These are phyloP conservation scores for Setaria italica DNA, from an alignment of 202 grass and related monocot species.

Conservation along the genomic window DNA sequence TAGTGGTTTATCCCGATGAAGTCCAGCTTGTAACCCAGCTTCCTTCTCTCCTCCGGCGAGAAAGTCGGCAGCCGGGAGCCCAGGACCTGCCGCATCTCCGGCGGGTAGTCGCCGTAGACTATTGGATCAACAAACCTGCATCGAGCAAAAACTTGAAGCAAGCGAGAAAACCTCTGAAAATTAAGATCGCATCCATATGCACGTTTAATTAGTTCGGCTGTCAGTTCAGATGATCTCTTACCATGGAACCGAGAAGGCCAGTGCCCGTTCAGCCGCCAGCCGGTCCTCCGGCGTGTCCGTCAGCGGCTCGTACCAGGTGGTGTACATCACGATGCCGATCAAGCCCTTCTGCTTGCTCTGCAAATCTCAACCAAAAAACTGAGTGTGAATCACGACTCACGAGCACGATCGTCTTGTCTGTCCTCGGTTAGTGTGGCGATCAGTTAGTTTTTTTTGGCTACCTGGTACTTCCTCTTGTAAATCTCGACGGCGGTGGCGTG, in stretches of 20 bases:
- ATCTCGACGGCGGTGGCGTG: constrained; percentile 63
- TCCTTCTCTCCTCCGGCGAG: constrained; percentile 57
- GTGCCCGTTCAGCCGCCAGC: constrained; percentile 39
- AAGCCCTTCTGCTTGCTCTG: constrained; percentile 49
- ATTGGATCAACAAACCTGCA: constrained; percentile 77
- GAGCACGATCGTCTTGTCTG: background rate
- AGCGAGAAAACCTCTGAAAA: background rate
- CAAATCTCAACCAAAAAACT: background rate
- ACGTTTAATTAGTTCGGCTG: background rate
- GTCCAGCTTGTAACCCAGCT: constrained; percentile 58
- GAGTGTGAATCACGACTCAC: background rate
- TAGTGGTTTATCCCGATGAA: constrained; percentile 76
- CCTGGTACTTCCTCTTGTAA: constrained; percentile 72
- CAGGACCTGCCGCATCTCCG: constrained; percentile 59
- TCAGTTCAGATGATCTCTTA: constrained; percentile 4
- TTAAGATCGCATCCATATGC: background rate
- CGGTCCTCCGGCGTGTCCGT: constrained; percentile 40
- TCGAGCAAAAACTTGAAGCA: background rate
- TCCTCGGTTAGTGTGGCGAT: too few relatives aligned
- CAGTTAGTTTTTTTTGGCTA: background rate
- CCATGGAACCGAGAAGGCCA: constrained; percentile 60
- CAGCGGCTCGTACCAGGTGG: constrained; percentile 54
- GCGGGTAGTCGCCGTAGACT: constrained; percentile 65
- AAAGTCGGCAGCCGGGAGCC: constrained; percentile 63
- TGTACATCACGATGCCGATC: constrained; percentile 58